phyloP scores from a whole-genome alignment of 1,284 basidiomycete genomes.

The Vanrija sp. region DNA sequence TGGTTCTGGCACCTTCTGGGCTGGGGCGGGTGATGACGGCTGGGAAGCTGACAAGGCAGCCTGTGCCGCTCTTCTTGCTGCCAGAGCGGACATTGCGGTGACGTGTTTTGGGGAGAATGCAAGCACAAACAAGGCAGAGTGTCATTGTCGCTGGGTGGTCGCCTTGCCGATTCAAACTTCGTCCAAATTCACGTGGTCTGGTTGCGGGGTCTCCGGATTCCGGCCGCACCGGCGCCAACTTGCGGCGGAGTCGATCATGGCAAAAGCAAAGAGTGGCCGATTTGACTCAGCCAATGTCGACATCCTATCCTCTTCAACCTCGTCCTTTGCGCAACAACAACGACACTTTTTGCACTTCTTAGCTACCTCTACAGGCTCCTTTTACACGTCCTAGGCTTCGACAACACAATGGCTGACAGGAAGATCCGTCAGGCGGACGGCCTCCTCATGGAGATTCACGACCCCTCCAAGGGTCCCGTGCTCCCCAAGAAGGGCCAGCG shows the following conservation, averaged over 20 bases:
- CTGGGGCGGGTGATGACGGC: neutral
- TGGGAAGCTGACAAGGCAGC: constrained; percentile 1
- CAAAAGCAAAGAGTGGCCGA: neutral
- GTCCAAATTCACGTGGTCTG: neutral
- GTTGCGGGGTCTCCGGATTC: neutral
- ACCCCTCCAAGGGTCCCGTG: constrained; percentile 35
- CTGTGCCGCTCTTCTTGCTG: constrained; percentile 27
- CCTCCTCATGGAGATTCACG: constrained; percentile 53
- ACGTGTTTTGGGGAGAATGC: neutral
- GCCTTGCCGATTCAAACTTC: neutral
- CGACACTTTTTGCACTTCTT: neutral
- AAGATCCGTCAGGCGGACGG: constrained; percentile 20
- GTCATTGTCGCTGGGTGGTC: neutral
- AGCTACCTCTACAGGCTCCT: neutral
- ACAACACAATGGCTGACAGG: constrained; percentile 28
- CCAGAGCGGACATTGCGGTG: constrained; percentile 26
- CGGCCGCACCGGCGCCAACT: neutral
- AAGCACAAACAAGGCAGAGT: neutral
- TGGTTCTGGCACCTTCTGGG: neutral
- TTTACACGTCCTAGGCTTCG: neutral
- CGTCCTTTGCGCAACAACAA: neutral
- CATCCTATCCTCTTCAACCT: neutral
- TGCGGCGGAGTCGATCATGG: neutral
- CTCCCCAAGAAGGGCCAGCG: constrained; percentile 77
- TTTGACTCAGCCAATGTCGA: neutral